Percentiles rank a stretch among this genome's conserved stretches.
Evolutionary conservation across 768 basidiomycete genomes (phyloP).

Genomic region (Kwoniella newhampshirensis): DNA sequence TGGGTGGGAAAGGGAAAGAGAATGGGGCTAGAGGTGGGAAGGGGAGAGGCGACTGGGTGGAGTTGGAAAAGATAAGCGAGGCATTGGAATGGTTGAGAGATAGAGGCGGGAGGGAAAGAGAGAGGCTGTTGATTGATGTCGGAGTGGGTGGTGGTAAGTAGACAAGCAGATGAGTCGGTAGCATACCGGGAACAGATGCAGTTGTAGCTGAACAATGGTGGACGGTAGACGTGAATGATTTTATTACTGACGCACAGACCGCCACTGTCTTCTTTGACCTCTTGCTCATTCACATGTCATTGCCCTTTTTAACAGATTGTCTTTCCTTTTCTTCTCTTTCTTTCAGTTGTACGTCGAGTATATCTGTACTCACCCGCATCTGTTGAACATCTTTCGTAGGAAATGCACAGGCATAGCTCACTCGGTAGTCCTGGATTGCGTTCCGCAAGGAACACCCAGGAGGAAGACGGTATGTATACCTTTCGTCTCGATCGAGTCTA

Average conservation of each 20-base stretch:
- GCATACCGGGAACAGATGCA: too few relatives aligned
- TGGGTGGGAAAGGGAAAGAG: constrained; percentile 9
- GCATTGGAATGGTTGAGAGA: constrained; percentile 67
- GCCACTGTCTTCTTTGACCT: background rate
- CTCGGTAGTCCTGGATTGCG: too few relatives aligned
- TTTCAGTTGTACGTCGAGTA: background rate
- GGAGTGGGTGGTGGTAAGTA: constrained; percentile 60
- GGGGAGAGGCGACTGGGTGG: constrained; percentile 58
- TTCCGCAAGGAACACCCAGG: too few relatives aligned
- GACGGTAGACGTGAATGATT: background rate
- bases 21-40: constrained; percentile 27
- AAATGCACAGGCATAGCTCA: too few relatives aligned
- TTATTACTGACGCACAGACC: background rate
- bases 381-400: too few relatives aligned
- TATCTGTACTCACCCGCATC: too few relatives aligned
- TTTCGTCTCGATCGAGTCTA: too few relatives aligned
- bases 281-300: background rate
- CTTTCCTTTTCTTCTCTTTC: constrained; percentile 4
- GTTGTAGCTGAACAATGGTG: background rate
- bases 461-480: too few relatives aligned
- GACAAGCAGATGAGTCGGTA: constrained; percentile 1
- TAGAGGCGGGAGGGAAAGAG: constrained; percentile 59
- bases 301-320: background rate
- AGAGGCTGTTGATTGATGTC: constrained; percentile 61
- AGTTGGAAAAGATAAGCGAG: constrained; percentile 69